Conservation (phyloP, 2,329 filamentous ascomycete genomes). For the Diaporthe sp. region DNA sequence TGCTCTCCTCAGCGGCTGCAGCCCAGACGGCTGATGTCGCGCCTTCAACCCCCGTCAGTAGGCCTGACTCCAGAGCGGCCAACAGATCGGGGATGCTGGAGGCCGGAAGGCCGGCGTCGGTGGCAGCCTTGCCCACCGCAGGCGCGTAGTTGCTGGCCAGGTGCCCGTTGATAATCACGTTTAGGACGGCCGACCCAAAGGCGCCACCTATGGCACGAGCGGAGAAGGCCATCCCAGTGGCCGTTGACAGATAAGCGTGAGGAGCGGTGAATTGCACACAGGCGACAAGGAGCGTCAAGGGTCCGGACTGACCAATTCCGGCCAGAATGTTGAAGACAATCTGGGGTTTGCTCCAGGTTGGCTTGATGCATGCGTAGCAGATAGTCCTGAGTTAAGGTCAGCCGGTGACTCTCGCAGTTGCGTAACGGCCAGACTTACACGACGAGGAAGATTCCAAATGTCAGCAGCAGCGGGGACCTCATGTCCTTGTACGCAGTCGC, state of each 20-base stretch:
- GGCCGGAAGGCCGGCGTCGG: slow-evolving; percentile 53
- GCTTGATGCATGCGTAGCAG: slow-evolving; percentile 56
- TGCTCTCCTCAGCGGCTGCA: slow-evolving; percentile 52
- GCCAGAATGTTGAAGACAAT: slow-evolving; percentile 59
- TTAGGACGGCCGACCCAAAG: slow-evolving; percentile 62
- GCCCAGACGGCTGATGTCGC: slow-evolving; percentile 50
- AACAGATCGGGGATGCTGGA: slow-evolving; percentile 50
- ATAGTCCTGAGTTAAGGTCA: slow-evolving; percentile 48
- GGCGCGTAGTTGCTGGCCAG: slow-evolving; percentile 51
- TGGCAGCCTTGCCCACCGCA: slow-evolving; percentile 52
- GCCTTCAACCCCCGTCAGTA: slow-evolving; percentile 45
- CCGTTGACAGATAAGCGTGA: slow-evolving; percentile 62
- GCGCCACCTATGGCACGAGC: slow-evolving; percentile 63
- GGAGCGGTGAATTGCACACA: slow-evolving; percentile 64
- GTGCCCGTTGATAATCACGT: slow-evolving; percentile 62
- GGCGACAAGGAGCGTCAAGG: slow-evolving; percentile 60
- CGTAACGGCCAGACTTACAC: slow-evolving; percentile 47
- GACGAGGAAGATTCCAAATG: slow-evolving; percentile 57
- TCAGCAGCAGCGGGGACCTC: slow-evolving; percentile 56
- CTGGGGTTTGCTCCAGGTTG: slow-evolving; percentile 55
- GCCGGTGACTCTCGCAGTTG: not conserved
- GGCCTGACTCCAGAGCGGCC: slow-evolving; percentile 50
- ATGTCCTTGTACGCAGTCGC: slow-evolving; percentile 60
- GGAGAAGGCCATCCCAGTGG: slow-evolving; percentile 63
- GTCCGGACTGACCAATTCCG: slow-evolving; percentile 60